Conservation (phyloP, 768 basidiomycete genomes). For the Lanmaoa rubissima region DNA sequence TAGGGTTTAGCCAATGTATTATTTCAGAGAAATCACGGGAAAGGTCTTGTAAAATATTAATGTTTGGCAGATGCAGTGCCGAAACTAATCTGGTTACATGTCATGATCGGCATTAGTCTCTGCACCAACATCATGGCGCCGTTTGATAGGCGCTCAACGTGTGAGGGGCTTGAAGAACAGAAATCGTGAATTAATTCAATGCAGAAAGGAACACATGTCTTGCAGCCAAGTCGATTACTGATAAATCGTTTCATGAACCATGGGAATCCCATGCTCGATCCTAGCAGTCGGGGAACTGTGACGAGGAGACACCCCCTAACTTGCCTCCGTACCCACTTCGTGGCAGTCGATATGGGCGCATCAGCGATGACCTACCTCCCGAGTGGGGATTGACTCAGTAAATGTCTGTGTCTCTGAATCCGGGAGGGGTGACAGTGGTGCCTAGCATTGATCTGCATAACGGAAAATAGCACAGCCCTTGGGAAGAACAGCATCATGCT, state of each 20-base stretch:
- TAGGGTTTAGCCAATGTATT: neutral
- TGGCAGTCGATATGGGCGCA: neutral
- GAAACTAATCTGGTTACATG: slow-evolving; percentile 1
- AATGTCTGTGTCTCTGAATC: neutral
- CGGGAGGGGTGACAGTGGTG: neutral
- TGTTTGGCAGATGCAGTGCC: neutral
- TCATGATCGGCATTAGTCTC: neutral
- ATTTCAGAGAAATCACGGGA: neutral
- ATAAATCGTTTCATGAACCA: neutral
- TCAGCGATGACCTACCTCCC: neutral
- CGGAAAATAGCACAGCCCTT: neutral
- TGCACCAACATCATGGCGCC: too few species aligned
- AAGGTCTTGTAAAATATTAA: neutral
- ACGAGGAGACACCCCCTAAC: neutral
- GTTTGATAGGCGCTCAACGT: neutral
- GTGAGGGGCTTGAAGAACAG: neutral
- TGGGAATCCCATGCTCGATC: neutral
- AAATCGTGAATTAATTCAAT: neutral
- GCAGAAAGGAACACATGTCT: neutral
- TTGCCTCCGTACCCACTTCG: neutral
- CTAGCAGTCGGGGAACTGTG: neutral
- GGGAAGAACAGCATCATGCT: neutral
- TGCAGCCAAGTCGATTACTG: neutral
- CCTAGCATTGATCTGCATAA: neutral
- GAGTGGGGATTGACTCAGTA: neutral